Evolutionary conservation across 768 basidiomycete genomes (phyloP).

Genomic region (Rhodocollybia butyracea): DNA sequence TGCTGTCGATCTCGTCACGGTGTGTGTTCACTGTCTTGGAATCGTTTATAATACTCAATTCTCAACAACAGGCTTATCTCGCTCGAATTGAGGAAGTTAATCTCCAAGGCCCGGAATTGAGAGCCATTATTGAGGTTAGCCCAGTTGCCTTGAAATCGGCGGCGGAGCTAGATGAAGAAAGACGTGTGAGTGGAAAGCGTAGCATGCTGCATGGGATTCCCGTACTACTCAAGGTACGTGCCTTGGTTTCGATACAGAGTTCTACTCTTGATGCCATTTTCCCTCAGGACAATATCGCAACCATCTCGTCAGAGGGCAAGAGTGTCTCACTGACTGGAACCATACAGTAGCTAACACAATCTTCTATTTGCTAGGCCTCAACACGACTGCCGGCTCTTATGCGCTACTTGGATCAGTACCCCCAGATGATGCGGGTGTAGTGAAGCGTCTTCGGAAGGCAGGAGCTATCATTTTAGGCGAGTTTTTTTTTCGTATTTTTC

Average conservation of each 20-base stretch:
- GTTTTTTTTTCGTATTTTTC: background rate
- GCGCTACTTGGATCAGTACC: slow-evolving; percentile 39
- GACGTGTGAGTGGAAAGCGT: slow-evolving; percentile 38
- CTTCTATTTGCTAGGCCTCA: slow-evolving; percentile 30
- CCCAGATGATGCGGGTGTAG: slow-evolving; percentile 43
- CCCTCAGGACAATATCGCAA: slow-evolving; percentile 47
- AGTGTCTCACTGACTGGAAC: background rate
- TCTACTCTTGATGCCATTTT: background rate
- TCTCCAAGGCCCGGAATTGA: slow-evolving; percentile 50
- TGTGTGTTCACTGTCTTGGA: too few species aligned
- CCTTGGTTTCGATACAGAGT: background rate
- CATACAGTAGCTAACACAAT: background rate
- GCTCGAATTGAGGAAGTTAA: slow-evolving; percentile 69
- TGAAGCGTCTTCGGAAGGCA: slow-evolving; percentile 37
- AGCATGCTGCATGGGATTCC: slow-evolving; percentile 54
- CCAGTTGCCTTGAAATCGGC: slow-evolving; percentile 51
- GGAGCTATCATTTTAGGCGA: slow-evolving; percentile 45
- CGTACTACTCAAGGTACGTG: slow-evolving; percentile 43
- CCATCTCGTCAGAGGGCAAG: slow-evolving; percentile 41
- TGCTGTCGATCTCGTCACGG: too few species aligned
- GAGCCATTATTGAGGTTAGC: slow-evolving; percentile 58
- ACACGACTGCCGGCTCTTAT: slow-evolving; percentile 45
- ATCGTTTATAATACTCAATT: too few species aligned
- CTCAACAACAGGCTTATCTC: slow-evolving; percentile 52
- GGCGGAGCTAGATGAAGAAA: slow-evolving; percentile 43